Conservation (phyloP, 129 eudicot species). For the Scalesia atractyloides region DNA sequence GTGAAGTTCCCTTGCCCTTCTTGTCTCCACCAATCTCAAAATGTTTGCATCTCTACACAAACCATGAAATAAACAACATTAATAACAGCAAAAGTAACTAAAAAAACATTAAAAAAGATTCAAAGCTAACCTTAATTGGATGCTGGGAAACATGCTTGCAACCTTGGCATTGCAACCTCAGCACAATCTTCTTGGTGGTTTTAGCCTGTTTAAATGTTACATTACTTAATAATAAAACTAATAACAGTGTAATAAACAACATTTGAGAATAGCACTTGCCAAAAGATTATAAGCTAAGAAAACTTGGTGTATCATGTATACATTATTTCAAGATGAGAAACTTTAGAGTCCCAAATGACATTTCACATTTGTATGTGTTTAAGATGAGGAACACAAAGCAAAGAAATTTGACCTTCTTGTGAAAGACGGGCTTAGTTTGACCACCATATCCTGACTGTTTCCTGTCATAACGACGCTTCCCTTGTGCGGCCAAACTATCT, state of each 20-base stretch:
- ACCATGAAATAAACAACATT: not conserved
- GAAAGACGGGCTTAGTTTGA: slow-evolving; percentile 50
- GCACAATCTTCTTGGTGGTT: slow-evolving; percentile 51
- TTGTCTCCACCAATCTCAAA: slow-evolving; percentile 53
- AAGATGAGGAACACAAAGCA: not conserved
- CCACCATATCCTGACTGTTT: slow-evolving; percentile 53
- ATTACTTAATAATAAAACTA: not conserved
- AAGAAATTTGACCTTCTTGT: slow-evolving; percentile 37
- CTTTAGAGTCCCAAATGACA: too few species aligned
- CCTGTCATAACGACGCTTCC: slow-evolving; percentile 52
- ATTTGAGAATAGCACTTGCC: too few species aligned
- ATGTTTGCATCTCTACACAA: slow-evolving; percentile 40
- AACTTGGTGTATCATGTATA: too few species aligned
- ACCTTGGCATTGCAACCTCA: slow-evolving; percentile 49
- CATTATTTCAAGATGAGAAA: too few species aligned
- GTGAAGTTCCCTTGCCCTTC: slow-evolving; percentile 48
- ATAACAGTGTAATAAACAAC: too few species aligned
- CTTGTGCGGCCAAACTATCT: slow-evolving; percentile 49
- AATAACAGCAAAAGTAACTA: not conserved
- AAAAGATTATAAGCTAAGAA: too few species aligned
- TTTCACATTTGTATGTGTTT: too few species aligned
- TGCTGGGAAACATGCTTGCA: slow-evolving; percentile 48
- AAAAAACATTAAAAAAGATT: not conserved
- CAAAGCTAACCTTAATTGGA: slow-evolving; percentile 37
- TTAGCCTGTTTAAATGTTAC: slow-evolving; percentile 31